Conservation (phyloP, 306 rosid genomes). For the Comarum palustre region DNA sequence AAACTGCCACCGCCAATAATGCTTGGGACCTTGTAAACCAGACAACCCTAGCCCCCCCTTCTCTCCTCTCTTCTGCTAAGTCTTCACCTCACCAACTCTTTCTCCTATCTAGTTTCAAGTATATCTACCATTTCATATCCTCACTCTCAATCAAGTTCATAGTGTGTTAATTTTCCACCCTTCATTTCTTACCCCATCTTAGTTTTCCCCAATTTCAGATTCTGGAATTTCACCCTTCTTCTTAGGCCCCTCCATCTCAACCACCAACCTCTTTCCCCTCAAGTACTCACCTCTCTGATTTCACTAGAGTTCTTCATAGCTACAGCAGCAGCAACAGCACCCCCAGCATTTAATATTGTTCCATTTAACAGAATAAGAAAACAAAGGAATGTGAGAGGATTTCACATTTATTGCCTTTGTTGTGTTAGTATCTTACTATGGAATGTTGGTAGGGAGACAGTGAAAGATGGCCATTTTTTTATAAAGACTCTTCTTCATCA, state of each 20-base stretch:
- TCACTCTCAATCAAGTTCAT: conserved; percentile 18
- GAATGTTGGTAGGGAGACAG: conserved; percentile 60
- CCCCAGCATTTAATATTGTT: conserved; percentile 57
- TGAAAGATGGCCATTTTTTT: conserved; percentile 24
- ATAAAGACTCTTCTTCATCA: conserved; percentile 27
- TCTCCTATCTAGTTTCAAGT: conserved; percentile 30
- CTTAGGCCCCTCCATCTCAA: conserved; percentile 18
- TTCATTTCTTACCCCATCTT: conserved; percentile 55
- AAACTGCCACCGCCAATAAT: conserved; percentile 93
- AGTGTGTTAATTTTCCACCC: conserved; percentile 44
- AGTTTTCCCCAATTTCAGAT: conserved; percentile 6
- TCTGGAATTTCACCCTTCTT: conserved; percentile 9
- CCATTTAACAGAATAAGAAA: conserved; percentile 38
- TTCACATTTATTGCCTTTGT: conserved; percentile 70
- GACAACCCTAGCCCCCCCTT: conserved; percentile 42
- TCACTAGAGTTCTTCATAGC: conserved; percentile 26
- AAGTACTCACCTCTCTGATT: conserved; percentile 17
- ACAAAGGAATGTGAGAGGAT: conserved; percentile 46
- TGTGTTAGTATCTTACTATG: conserved; percentile 46
- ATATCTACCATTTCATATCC: conserved; percentile 32
- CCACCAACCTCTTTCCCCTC: conserved; percentile 10
- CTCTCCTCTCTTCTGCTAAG: conserved; percentile 9
- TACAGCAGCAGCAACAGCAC: conserved; percentile 9
- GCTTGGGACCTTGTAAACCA: conserved; percentile 75
- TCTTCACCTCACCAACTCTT: conserved; percentile 5